A percentile compares a stretch with the other conserved stretches of the same genome.
Evolutionary conservation across 306 rosid genomes (phyloP).

Genomic region (barrel medic (Medicago truncatula)): DNA sequence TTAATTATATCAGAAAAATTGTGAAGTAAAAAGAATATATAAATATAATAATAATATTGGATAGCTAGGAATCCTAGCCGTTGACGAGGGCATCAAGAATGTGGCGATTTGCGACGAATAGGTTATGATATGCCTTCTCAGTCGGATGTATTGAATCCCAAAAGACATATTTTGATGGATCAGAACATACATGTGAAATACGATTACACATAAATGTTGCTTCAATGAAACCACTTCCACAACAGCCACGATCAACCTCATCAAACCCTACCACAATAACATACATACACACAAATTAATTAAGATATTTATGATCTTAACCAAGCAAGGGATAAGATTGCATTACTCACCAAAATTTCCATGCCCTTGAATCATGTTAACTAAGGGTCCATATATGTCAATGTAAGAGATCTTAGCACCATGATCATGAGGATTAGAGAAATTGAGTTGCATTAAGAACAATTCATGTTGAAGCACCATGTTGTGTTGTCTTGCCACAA

Average conservation of each 20-base stretch:
- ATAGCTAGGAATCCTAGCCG: constrained; percentile 14
- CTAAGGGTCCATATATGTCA: constrained; percentile 61
- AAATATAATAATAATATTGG: too few relatives aligned
- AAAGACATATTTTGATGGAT: constrained; percentile 64
- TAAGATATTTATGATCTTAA: not conserved
- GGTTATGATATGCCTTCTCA: constrained; percentile 47
- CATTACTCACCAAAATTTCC: constrained; percentile 46
- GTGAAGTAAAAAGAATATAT: not conserved
- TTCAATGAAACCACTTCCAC: constrained; percentile 71
- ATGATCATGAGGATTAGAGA: constrained; percentile 14
- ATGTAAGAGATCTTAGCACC: constrained; percentile 52
- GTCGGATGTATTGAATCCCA: constrained; percentile 85
- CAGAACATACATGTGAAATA: constrained; percentile 51
- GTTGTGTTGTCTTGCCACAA: constrained; percentile 62
- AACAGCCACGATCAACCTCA: constrained; percentile 59
- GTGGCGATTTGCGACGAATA: constrained; percentile 42
- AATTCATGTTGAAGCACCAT: constrained; percentile 60
- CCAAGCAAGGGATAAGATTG: not conserved
- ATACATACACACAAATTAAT: not conserved
- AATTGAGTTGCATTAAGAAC: constrained; percentile 48
- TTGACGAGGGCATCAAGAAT: constrained; percentile 50
- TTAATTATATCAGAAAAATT: not conserved
- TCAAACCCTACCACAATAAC: constrained; percentile 56
- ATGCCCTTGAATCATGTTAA: constrained; percentile 46
- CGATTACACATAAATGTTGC: constrained; percentile 57